Evolutionary conservation across 345 rosid genomes (phyloP), one percentile per base, ranked within the genome.

Genomic region (Carallia brachiata): DNA sequence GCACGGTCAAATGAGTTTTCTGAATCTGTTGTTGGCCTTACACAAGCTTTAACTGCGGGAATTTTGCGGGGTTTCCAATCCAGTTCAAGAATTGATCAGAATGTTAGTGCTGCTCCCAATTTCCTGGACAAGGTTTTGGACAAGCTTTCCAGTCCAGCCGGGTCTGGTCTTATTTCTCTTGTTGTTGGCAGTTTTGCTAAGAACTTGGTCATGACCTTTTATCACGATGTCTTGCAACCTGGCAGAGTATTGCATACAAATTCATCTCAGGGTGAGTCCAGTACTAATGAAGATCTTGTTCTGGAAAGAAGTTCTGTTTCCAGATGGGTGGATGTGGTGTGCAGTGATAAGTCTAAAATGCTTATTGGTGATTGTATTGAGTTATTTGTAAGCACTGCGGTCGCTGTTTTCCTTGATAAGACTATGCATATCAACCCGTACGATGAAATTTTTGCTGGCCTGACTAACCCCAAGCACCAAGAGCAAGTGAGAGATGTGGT

Each of bases 401-500:
- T 94, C 65, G 74, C 95, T 40, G 88, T 90, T 63, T 94, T 82
- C 79, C 87, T 94, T 30, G 98, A 90, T 54, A 90, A 85, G 76
- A 94, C 97, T 12, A 80, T 65, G 73, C 80, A 84, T 10, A 67
- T 86, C 36, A 90, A 90, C 85, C 71, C 83, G 5, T 88, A 75
- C 28, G 88, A 91, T 65, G 88, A 89, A 55, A 66, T 94, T 4
- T 88, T 94, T 67, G 65, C 86, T 0, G 96, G 95, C 57, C 61
- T 91, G 82, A 90, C 95, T 0, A 87, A 91, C 55, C 93, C 97
- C 1, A 86, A 88, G 57, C 90, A 90, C 30, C 88, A 80, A 37
- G 53, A 57, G 6, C 60, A 82, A 68, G 84, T 90, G 44, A 81
- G 61, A 73, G 88, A 85, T 54, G 72, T 89, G 58, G 63, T 91